Conservation (phyloP, 176 grass and related monocot species). For the Oryza meyeriana region DNA sequence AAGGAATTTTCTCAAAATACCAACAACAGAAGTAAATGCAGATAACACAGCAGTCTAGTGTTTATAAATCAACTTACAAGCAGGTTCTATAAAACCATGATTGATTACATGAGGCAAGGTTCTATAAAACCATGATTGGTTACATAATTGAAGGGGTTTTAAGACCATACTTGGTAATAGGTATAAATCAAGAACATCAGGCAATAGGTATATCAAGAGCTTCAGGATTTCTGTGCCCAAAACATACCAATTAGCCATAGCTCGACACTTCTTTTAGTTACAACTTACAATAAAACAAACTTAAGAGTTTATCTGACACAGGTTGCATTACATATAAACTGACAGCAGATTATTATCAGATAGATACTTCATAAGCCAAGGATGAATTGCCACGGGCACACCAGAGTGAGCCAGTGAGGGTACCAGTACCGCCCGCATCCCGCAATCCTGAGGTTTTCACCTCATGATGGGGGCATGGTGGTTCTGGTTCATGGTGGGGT, state of each 20-base stretch:
- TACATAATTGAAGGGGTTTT: not conserved
- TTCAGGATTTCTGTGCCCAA: not conserved
- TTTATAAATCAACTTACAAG: not conserved
- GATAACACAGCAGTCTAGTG: not conserved
- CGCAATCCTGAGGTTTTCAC: not conserved
- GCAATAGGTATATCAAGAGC: not conserved
- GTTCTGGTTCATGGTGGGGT: not conserved
- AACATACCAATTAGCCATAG: not conserved
- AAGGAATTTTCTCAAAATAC: no score
- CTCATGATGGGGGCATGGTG: slow-evolving; percentile 1
- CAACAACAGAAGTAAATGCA: not conserved
- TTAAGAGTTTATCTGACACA: not conserved
- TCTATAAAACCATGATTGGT: not conserved
- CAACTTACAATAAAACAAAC: not conserved
- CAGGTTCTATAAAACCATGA: not conserved
- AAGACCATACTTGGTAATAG: not conserved
- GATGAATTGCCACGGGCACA: slow-evolving; percentile 82
- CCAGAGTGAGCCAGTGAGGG: not conserved
- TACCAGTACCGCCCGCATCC: not conserved
- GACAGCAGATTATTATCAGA: slow-evolving; percentile 7
- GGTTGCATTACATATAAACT: not conserved
- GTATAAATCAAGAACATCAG: not conserved
- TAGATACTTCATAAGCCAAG: slow-evolving; percentile 65
- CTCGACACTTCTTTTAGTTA: not conserved
- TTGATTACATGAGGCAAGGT: not conserved